phyloP scores from a whole-genome alignment of 2,329 filamentous ascomycete genomes.

The Endocalyx cinctus region DNA sequence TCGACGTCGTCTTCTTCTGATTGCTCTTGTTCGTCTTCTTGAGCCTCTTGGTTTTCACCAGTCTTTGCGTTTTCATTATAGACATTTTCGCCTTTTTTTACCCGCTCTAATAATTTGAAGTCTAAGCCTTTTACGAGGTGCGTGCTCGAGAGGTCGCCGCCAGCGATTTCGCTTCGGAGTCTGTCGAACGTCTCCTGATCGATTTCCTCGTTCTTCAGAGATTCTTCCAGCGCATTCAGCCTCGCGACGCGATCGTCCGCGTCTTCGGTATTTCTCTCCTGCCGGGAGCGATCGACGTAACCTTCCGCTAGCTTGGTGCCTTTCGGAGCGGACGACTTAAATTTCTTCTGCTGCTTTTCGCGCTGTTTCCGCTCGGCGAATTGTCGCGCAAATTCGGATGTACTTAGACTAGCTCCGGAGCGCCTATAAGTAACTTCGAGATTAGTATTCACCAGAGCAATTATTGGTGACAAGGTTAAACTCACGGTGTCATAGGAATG shows the following conservation, averaged over 20 bases:
- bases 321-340: slow-evolving; percentile 75
- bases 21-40: slow-evolving; percentile 35
- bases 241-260: slow-evolving; percentile 56
- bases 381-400: slow-evolving; percentile 76
- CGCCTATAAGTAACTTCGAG: slow-evolving; percentile 51
- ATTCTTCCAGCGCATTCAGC: slow-evolving; percentile 74
- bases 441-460: slow-evolving; percentile 65
- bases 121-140: slow-evolving; percentile 92
- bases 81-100: slow-evolving; percentile 66
- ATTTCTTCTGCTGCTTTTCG: slow-evolving; percentile 61
- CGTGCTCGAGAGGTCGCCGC: slow-evolving; percentile 74
- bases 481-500: slow-evolving; percentile 92
- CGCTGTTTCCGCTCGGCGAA: slow-evolving; percentile 66
- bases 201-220: slow-evolving; percentile 78
- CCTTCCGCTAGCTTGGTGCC: slow-evolving; percentile 75
- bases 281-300: slow-evolving; percentile 80
- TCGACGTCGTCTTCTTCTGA: slow-evolving; percentile 50
- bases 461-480: slow-evolving; percentile 34
- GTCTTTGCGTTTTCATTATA: slow-evolving; percentile 35
- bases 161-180: slow-evolving; percentile 70
- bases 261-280: slow-evolving; percentile 51
- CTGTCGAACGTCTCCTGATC: slow-evolving; percentile 74
- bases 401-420: slow-evolving; percentile 50
- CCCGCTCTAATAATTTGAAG: slow-evolving; percentile 69
- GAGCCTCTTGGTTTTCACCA: slow-evolving; percentile 12